A percentile compares a stretch with the other conserved stretches of the same genome.
Conservation (phyloP, 1,284 basidiomycete genomes). For the Phlebopus sp. region DNA sequence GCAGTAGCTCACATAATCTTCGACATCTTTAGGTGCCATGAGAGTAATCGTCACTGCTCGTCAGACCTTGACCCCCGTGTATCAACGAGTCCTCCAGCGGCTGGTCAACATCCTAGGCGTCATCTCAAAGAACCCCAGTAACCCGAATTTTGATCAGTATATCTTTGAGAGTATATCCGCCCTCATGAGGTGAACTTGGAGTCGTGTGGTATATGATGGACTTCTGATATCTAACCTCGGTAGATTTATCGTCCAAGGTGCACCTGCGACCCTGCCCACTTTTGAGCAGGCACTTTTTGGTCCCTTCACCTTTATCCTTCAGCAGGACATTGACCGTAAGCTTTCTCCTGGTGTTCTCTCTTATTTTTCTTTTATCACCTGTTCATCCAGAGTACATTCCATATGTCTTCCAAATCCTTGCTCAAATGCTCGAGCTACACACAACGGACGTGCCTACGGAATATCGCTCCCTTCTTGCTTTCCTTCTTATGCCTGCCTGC, state of each 20-base stretch:
- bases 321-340: constrained; percentile 89
- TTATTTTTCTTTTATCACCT: constrained; percentile 1
- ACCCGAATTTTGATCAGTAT: constrained; percentile 97
- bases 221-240: constrained; percentile 3
- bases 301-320: constrained; percentile 85
- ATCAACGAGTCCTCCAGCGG: constrained; percentile 67
- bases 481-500: constrained; percentile 81
- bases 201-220: neutral
- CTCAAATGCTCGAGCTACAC: constrained; percentile 93
- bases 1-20: constrained; percentile 5
- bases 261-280: constrained; percentile 59
- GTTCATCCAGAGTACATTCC: constrained; percentile 85
- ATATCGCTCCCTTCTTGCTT: constrained; percentile 79
- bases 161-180: constrained; percentile 95
- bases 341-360: neutral
- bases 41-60: constrained; percentile 89
- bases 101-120: constrained; percentile 82
- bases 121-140: constrained; percentile 95
- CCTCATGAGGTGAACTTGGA: constrained; percentile 66
- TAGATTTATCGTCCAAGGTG: constrained; percentile 79
- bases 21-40: constrained; percentile 69
- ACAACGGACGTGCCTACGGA: constrained; percentile 63
- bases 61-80: constrained; percentile 69
- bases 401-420: constrained; percentile 95
- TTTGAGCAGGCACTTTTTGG: constrained; percentile 87